Base-by-base conservation (phyloP, 169 alveolate genomes). In the Cardiosporidium cionae region DNA sequence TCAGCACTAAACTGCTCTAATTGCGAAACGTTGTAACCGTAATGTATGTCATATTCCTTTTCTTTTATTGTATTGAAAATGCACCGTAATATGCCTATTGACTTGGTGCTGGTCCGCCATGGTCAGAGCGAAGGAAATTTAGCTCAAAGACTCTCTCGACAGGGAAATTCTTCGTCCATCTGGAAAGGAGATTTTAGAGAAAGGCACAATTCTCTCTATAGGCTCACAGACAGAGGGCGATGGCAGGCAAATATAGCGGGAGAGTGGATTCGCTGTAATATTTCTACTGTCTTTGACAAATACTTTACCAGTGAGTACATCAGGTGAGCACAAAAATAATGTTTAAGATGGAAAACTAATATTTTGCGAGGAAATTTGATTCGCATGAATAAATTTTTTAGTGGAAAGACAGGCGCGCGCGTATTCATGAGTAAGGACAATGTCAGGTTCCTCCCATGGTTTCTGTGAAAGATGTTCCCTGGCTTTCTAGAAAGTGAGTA, bases 61-160 rank as follows among this genome's bases (percentile, higher is more conserved):
- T 35, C 1, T 2, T 35, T 4, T 0, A 22, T 1, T 22, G 68
- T 7, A 6, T 0, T 3, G 37, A 65, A 25, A 1, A 68, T 68
- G 74, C 32, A 68, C 27, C 63, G 74, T 6, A 82, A 82, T 71
- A 82, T 82, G 87, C 87, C 87, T 27, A 82, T 82, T 54, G 87
- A 82, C 35, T 75, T 82, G 22, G 85, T 83, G 23, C 81, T 83
- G 36, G 88, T 83, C 28, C 76, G 88, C 9, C 88, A 83, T 31
- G 88, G 88, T 27, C 84, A 83, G 63, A 72, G 83, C 63, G 88
- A 83, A 63, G 88, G 88, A 5, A 83, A 83, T 65, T 65, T 81
- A 5, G 87, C 87, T 7, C 87, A 81, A 70, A 66, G 79, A 27
- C 68, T 72, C 33, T 52, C 44, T 4, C 36, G 75, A 22, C 58